Base-by-base conservation (phyloP, 73 alveolate genomes). In the Tetrahymena malaccensis region DNA sequence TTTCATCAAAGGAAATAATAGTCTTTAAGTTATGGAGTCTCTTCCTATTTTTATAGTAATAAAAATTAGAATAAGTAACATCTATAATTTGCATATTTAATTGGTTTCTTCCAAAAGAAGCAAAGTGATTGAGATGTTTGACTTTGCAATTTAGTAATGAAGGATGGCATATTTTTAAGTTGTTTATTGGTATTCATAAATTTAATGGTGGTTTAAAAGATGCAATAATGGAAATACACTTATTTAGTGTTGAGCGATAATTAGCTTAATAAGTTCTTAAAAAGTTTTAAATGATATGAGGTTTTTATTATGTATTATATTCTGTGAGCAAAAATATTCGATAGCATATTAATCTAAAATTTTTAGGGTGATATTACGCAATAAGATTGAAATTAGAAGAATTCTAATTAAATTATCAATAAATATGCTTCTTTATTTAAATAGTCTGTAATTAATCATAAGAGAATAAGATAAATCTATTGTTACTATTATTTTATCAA, bases 1-100 rank as follows among this genome's bases (percentile, higher is more conserved):
- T 15, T 35, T 43, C 35, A 89, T 94, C 96, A 35, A 94, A 85
- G 16, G 70, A 85, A 31, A 95, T 93, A 43, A 95, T 85, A 43
- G 93, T 95, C 44, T 85, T 85, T 34, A 94, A 85, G 7, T 94
- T 84, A 35, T 31, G 89, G 89, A 70, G 89, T 31, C 37, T 70
- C 37, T 70, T 70, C 89, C 89, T 70, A 70, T 70, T 70, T 70
- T 27, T n/a, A 27, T 25, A 12, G 85, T 16, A n/a, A 57, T 57
- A 17, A 70, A 56, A 25, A 40, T 27, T 70, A 27, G 3, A 70
- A 27, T 70, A 33, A 70, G 0, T 22, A 9, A 70, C 4, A 4
- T 70, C 25, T 0, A 70, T 21, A 22, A 22, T 17, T 70, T 70
- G 22, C 89, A n/a, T 70, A 70, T 70, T 22, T 22, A n/a, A 12